A percentile compares a stretch with the other conserved stretches of the same genome.
Conservation (phyloP, 2,329 filamentous ascomycete genomes). For the Fusarium graminum region DNA sequence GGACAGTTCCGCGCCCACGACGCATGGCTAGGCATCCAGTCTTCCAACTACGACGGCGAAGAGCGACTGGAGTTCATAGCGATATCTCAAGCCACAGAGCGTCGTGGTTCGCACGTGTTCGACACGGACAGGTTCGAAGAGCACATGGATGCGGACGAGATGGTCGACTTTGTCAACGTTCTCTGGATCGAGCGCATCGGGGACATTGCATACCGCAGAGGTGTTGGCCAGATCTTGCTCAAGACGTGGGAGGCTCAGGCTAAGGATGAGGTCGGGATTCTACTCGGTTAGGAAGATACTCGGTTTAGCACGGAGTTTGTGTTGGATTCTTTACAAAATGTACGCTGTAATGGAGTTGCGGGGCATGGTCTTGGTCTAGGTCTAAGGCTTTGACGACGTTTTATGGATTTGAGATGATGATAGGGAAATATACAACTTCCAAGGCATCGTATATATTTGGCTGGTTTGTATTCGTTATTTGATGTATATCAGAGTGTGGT, state of each 20-base stretch:
- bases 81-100: slow-evolving; percentile 58
- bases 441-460: background rate
- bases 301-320: slow-evolving; percentile 40
- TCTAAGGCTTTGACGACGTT: background rate
- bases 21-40: slow-evolving; percentile 60
- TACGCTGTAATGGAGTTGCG: slow-evolving; percentile 20
- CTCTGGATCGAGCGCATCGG: slow-evolving; percentile 62
- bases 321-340: slow-evolving; percentile 12
- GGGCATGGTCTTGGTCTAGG: slow-evolving; percentile 15
- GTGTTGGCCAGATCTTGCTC: slow-evolving; percentile 59
- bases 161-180: slow-evolving; percentile 62
- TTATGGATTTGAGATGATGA: slow-evolving; percentile 1
- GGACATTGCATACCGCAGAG: slow-evolving; percentile 57
- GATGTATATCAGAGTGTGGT: background rate
- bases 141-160: slow-evolving; percentile 57
- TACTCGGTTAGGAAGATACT: slow-evolving; percentile 54
- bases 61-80: slow-evolving; percentile 61
- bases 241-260: slow-evolving; percentile 58
- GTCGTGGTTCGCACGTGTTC: slow-evolving; percentile 58
- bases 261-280: slow-evolving; percentile 57
- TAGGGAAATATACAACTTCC: background rate
- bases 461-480: background rate
- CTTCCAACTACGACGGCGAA: slow-evolving; percentile 61
- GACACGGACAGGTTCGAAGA: slow-evolving; percentile 57
- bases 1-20: slow-evolving; percentile 61